Percentiles rank a stretch among this genome's conserved stretches.
Evolutionary conservation across 768 basidiomycete genomes (phyloP).

Genomic region (Termitomyces sp.): DNA sequence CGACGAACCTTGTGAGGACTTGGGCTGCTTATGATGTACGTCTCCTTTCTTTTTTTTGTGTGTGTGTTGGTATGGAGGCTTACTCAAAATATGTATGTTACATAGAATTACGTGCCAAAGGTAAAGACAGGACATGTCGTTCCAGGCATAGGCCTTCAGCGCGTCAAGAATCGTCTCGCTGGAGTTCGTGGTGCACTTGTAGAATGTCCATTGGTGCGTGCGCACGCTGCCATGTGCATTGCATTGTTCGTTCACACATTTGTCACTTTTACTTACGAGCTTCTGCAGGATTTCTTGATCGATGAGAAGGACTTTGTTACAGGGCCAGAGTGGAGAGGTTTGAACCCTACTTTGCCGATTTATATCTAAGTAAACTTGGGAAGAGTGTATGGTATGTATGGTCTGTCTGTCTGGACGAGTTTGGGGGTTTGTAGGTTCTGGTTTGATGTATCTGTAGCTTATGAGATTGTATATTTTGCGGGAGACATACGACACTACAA

Average conservation of each 20-base stretch:
- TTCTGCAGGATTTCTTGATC: slow-evolving; percentile 71
- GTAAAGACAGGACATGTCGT: slow-evolving; percentile 79
- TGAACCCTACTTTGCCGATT: slow-evolving; percentile 76
- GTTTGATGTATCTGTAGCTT: too few species aligned
- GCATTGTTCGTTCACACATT: too few species aligned
- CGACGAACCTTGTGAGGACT: slow-evolving; percentile 72
- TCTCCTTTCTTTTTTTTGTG: too few species aligned
- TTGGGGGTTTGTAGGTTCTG: too few species aligned
- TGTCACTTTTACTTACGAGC: too few species aligned
- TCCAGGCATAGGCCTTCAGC: slow-evolving; percentile 54
- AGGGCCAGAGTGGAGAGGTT: slow-evolving; percentile 65
- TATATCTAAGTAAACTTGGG: slow-evolving; percentile 55
- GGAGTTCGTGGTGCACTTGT: slow-evolving; percentile 70
- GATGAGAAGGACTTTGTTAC: slow-evolving; percentile 69
- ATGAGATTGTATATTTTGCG: too few species aligned
- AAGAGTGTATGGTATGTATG: too few species aligned
- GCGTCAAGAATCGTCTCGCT: slow-evolving; percentile 71
- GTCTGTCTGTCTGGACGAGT: too few species aligned
- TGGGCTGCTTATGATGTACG: slow-evolving; percentile 78
- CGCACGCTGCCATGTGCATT: too few species aligned
- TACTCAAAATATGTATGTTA: too few species aligned
- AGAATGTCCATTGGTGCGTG: slow-evolving; percentile 66
- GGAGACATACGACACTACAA: too few species aligned
- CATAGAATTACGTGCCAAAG: slow-evolving; percentile 70
- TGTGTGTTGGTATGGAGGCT: too few species aligned